Evolutionary conservation across 192 early-diverging fungal species (phyloP), one percentile per base, ranked within the genome.

Genomic region (Cetraspora pellucida): DNA sequence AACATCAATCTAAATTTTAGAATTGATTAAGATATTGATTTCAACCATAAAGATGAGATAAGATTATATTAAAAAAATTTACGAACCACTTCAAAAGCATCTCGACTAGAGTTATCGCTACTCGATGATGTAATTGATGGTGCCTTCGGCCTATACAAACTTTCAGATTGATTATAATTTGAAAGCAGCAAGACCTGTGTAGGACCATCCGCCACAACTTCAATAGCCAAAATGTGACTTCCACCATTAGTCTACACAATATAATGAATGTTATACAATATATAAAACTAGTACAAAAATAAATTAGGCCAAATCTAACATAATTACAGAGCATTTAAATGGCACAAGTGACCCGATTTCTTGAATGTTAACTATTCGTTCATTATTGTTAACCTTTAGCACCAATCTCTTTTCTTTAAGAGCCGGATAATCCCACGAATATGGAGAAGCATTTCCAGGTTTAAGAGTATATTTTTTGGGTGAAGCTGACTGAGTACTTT

Each of bases 401-500:
- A 94, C 89, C 28, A 99, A 80, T 1, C 82, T 77, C 80, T 96
- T 97, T 16, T 87, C 82, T 27, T 87, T 83, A 7, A 87, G 80
- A 6, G 91, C 91, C 11, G 96, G 96, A 55, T 88, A 81, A 74
- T 99, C 97, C 96, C 96, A 98, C 3, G 97, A 92, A 68, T 98
- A 99, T 23, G 87, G 83, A 77, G 91, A 81, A 11, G 89, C 79
- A 75, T 88, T 81, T 13, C 85, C 84, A 13, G 85, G 67, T 37
- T 86, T 82, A 54, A 92, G 78, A 44, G 69, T 74, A 79, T 89
- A 90, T 58, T 49, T 83, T 75, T 83, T 77, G 73, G 84, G 19
- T 5, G 76, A 44, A 31, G 49, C 31, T 37, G 31, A 50, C 1
- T 47, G 10, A 44, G 14, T 65, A 47, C 46, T 75, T 19, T 63